These are phyloP conservation scores for Picochlorum sp. DNA, from an alignment of 139 green algal species.

Conservation along the genomic window DNA sequence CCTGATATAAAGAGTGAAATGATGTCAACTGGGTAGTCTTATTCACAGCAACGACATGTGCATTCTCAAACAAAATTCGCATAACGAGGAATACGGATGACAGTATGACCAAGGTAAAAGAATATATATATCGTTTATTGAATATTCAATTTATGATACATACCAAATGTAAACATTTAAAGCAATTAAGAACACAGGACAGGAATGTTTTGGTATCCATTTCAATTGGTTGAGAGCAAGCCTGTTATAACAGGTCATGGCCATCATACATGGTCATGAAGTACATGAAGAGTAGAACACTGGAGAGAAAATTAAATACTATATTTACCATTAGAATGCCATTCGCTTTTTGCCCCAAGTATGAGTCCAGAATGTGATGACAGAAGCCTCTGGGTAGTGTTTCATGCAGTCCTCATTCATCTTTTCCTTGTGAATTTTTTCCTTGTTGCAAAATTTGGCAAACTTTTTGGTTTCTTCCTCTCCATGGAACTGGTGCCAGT, in stretches of 20 bases:
- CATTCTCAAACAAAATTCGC: not conserved
- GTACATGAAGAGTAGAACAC: too few relatives aligned
- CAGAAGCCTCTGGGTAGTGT: not conserved
- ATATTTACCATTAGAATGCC: not conserved
- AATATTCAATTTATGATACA: too few relatives aligned
- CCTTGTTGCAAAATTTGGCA: not conserved
- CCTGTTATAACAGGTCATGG: too few relatives aligned
- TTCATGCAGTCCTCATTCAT: not conserved
- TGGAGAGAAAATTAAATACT: too few relatives aligned
- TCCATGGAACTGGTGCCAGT: not conserved
- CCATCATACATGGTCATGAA: too few relatives aligned
- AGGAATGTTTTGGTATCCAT: too few relatives aligned
- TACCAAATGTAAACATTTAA: too few relatives aligned
- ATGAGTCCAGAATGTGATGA: not conserved
- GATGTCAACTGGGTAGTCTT: not conserved
- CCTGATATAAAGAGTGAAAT: slow-evolving; percentile 3
- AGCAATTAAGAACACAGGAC: too few relatives aligned
- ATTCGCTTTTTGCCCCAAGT: not conserved
- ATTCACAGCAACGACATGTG: not conserved
- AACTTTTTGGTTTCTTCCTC: not conserved
- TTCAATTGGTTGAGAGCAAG: too few relatives aligned
- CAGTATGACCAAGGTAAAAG: too few relatives aligned
- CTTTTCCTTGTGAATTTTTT: not conserved
- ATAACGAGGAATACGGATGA: too few relatives aligned
- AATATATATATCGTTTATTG: too few relatives aligned